These are phyloP conservation scores for Stachybotrys chlorohalonatus DNA, from an alignment of 2,329 filamentous ascomycete species.

Conservation along the genomic window DNA sequence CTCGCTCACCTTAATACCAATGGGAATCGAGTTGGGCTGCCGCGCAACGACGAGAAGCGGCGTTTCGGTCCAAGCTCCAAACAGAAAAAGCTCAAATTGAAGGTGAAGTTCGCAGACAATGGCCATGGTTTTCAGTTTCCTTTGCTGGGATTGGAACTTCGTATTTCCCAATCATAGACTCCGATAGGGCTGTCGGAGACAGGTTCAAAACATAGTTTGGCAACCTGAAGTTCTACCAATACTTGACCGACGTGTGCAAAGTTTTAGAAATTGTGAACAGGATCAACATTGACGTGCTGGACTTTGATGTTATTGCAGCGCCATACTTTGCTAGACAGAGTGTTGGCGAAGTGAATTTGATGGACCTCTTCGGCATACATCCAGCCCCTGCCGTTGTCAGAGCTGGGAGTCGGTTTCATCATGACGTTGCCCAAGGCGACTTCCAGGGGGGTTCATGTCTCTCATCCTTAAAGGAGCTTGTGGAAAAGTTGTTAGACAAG, in stretches of 20 bases:
- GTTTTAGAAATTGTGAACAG: not conserved
- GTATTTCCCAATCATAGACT: not conserved
- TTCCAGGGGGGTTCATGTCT: not conserved
- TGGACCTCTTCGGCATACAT: not conserved
- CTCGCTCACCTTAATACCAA: not conserved
- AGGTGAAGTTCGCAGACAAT: not conserved
- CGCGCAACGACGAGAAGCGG: not conserved
- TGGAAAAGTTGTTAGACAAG: not conserved
- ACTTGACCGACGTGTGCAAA: not conserved
- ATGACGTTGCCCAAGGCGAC: not conserved
- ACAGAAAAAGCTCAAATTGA: not conserved
- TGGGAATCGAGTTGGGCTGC: not conserved
- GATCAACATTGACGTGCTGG: not conserved
- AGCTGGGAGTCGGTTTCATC: not conserved
- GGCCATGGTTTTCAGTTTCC: not conserved
- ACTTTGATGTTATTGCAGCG: not conserved
- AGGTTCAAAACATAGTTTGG: not conserved
- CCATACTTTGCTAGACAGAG: not conserved
- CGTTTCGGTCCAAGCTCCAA: not conserved
- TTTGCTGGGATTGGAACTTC: not conserved
- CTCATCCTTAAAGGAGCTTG: not conserved
- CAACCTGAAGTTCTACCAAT: not conserved
- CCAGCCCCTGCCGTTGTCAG: too few species aligned
- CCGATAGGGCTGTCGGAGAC: not conserved
- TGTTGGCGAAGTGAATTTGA: not conserved